Evolutionary conservation across 2,329 filamentous ascomycete species (phyloP).

Genomic region (Hymenoscyphus fraxineus): DNA sequence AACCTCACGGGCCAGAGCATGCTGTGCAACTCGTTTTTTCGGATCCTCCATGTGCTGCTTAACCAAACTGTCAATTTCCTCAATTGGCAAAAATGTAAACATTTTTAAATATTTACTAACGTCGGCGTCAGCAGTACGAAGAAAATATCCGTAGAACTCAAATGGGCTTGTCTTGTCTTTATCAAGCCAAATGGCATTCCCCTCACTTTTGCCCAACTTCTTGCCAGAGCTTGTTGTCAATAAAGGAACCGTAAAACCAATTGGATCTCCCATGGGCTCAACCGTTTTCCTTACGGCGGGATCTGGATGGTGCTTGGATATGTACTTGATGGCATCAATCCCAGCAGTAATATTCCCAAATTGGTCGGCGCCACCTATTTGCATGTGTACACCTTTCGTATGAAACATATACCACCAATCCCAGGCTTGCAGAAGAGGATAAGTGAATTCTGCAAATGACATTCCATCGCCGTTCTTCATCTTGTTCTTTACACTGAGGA

Average conservation of each 20-base stretch:
- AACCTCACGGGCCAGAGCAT: conserved; percentile 77
- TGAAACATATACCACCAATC: conserved; percentile 91
- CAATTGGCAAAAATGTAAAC: conserved; percentile 80
- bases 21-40: conserved; percentile 73
- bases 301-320: conserved; percentile 56
- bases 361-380: conserved; percentile 94
- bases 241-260: conserved; percentile 88
- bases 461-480: conserved; percentile 85
- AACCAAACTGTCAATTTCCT: conserved; percentile 66
- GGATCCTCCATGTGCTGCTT: conserved; percentile 63
- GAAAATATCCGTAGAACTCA: conserved; percentile 87
- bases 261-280: conserved; percentile 47
- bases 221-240: conserved; percentile 79
- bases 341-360: conserved; percentile 94
- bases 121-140: conserved; percentile 75
- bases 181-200: conserved; percentile 93
- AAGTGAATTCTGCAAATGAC: conserved; percentile 89
- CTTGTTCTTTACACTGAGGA: conserved; percentile 64
- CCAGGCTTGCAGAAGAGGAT: conserved; percentile 91
- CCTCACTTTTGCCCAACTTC: conserved; percentile 93
- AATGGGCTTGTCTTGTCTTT: conserved; percentile 74
- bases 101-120: conserved; percentile 80
- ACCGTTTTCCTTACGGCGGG: conserved; percentile 42
- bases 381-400: conserved; percentile 66
- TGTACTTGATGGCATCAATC: conserved; percentile 76